These are phyloP conservation scores for Amanita phalloides DNA, from an alignment of 768 basidiomycete species.

Conservation along the genomic window DNA sequence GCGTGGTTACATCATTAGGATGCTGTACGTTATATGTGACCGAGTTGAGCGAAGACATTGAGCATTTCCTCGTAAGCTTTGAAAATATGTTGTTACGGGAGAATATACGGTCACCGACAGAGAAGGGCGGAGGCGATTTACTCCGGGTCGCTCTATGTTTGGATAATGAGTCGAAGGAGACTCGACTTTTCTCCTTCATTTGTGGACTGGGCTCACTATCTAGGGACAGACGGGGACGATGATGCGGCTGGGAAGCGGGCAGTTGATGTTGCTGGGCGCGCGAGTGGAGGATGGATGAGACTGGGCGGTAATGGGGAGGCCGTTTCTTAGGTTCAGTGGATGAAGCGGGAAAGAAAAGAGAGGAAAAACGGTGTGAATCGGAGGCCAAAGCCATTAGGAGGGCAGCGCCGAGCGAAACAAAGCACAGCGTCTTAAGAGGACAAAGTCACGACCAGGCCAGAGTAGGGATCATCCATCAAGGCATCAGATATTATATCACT, in stretches of 20 bases:
- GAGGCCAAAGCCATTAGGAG: neutral
- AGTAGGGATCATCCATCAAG: neutral
- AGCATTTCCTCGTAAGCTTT: slow-evolving; percentile 25
- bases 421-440: neutral
- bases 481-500: neutral
- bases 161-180: slow-evolving; percentile 8
- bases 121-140: slow-evolving; percentile 10
- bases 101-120: neutral
- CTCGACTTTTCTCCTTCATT: slow-evolving; percentile 1
- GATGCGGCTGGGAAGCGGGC: too few species aligned
- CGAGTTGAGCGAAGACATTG: slow-evolving; percentile 23
- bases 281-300: slow-evolving; percentile 23
- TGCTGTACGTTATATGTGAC: slow-evolving; percentile 3
- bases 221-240: neutral
- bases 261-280: neutral
- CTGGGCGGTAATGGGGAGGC: slow-evolving; percentile 26
- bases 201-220: neutral
- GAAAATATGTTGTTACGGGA: neutral
- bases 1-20: slow-evolving; percentile 5
- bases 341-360: neutral
- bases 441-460: neutral
- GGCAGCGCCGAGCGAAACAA: neutral
- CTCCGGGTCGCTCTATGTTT: neutral
- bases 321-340: slow-evolving; percentile 1
- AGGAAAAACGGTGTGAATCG: neutral